These are phyloP conservation scores for Phytophthora cajani DNA, from an alignment of 352 stramenopile genomes.

Conservation along the genomic window DNA sequence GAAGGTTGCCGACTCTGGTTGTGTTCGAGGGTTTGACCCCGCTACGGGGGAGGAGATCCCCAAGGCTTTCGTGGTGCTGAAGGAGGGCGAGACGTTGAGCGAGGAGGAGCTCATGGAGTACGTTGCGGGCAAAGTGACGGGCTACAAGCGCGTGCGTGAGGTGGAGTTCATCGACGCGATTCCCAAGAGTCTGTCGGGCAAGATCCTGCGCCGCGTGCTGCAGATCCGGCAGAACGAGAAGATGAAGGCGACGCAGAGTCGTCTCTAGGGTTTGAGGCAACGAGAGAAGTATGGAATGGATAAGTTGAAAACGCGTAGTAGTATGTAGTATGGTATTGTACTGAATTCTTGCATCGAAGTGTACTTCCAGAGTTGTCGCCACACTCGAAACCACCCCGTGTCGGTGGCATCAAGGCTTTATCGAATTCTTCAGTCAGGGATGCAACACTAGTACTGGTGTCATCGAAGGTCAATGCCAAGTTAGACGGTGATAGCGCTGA, in stretches of 20 bases:
- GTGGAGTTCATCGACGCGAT: slow-evolving; percentile 91
- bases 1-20: slow-evolving; percentile 49
- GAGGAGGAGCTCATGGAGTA: slow-evolving; percentile 83
- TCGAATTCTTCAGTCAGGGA: neutral
- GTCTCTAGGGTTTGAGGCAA: slow-evolving; percentile 19
- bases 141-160: slow-evolving; percentile 89
- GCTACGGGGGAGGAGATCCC: slow-evolving; percentile 88
- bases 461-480: slow-evolving; percentile 1
- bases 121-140: slow-evolving; percentile 80
- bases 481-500: neutral
- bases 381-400: neutral
- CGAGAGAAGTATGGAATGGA: neutral
- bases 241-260: slow-evolving; percentile 35
- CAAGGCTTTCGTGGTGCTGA: slow-evolving; percentile 91
- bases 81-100: slow-evolving; percentile 44
- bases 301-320: slow-evolving; percentile 7
- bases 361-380: neutral
- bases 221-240: slow-evolving; percentile 49
- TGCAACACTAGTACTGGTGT: neutral
- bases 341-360: neutral
- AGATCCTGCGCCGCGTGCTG: slow-evolving; percentile 91
- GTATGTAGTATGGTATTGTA: neutral
- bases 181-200: slow-evolving; percentile 91
- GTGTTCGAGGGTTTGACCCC: slow-evolving; percentile 54
- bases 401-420: neutral